Base-by-base conservation (phyloP, 257 asterid genomes). In the Capsicum pubescens region DNA sequence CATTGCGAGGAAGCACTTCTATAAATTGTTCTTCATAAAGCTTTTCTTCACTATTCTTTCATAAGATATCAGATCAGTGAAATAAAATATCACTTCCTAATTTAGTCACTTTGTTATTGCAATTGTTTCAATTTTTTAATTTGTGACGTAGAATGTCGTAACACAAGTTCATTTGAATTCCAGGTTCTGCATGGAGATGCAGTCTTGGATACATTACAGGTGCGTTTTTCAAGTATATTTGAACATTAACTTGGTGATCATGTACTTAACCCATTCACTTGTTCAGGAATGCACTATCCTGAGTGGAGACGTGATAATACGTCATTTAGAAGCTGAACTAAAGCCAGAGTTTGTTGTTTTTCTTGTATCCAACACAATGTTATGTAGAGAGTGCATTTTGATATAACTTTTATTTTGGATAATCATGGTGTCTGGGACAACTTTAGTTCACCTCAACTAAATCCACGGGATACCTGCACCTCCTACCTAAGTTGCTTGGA, bases 161-260 rank as follows among this genome's bases (percentile, higher is more conserved):
- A 80, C 83, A 66, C 44, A 12, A 84, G 48, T 81, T 86, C 70
- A 5, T 79, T 69, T 7, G 56, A 78, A 56, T 88, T 87, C 57
- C 90, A 96, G 99, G 97, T 96, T 82, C 87, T 94, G 87, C 99
- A 96, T 78, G 99, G 99, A 84, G 99, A 96, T 92, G 99, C 99
- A 14, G 97, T 96, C 5, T 92, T 96, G 83, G 99, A 96, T 86
- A 87, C 88, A 68, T 88, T 94, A 72, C 98, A 74, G 98, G 99
- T 96, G 89, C 83, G 94, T 66, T 84, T 84, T 87, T 81, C 64
- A 54, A 5, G 59, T 63, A 67, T 44, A 64, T 66, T 68, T 32
- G 13, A 83, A 83, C 54, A 46, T 68, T 88, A 84, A 72, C 81
- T 60, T 74, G 54, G 84, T 84, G 59, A 54, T 64, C 11, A 16